Evolutionary conservation across 164 flowering plant genomes (phyloP).

Genomic region (Aristolochia californica): DNA sequence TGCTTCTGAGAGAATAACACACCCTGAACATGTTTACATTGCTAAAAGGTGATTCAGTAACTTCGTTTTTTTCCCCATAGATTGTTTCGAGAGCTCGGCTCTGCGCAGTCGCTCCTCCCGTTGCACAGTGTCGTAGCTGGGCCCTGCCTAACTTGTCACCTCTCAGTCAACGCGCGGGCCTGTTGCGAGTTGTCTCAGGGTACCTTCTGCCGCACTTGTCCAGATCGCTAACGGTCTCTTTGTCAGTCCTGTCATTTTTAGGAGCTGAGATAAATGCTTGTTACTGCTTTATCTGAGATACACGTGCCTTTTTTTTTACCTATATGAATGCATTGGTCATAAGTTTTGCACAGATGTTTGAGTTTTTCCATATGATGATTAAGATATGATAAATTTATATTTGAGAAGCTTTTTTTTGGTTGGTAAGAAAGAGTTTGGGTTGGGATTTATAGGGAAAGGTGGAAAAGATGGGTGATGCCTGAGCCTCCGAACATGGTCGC

Average conservation of each 20-base stretch:
- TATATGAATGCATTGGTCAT: too few relatives aligned
- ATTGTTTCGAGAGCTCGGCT: conserved; percentile 62
- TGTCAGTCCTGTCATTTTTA: conserved; percentile 50
- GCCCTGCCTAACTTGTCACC: conserved; percentile 50
- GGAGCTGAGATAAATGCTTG: conserved; percentile 1
- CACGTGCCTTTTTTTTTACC: too few relatives aligned
- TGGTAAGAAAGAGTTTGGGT: conserved; percentile 25
- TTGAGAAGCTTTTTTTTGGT: conserved; percentile 6
- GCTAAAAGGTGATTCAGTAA: neutral
- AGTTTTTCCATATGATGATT: neutral
- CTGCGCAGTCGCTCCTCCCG: conserved; percentile 62
- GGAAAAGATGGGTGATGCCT: conserved; percentile 50
- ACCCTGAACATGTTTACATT: neutral
- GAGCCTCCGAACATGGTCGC: neutral
- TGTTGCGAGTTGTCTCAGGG: conserved; percentile 89
- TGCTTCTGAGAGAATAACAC: neutral
- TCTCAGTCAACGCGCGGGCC: conserved; percentile 47
- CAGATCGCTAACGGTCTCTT: conserved; percentile 93
- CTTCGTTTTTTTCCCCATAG: conserved; percentile 18
- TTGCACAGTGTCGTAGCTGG: conserved; percentile 36
- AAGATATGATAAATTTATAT: neutral
- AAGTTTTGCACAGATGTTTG: neutral
- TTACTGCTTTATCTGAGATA: neutral
- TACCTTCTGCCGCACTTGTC: conserved; percentile 94
- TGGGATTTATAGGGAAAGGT: conserved; percentile 43